phyloP scores from a whole-genome alignment of 495 filamentous ascomycete species.

The Sphaerosporella brunnea region DNA sequence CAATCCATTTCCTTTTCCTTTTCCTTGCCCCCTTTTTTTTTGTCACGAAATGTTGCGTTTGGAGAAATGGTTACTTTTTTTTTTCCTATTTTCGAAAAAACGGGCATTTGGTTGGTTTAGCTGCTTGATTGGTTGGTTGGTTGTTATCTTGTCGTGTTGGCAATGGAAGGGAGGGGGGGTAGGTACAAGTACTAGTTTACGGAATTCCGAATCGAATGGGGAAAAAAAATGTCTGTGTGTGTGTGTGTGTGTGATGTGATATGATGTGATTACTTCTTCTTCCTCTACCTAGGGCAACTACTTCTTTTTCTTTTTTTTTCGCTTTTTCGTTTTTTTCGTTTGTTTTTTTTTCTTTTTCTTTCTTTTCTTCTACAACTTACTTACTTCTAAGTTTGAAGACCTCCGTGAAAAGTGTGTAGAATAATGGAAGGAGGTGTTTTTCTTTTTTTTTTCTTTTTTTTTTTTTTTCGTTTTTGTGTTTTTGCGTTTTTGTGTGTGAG shows the following conservation, averaged over 20 bases:
- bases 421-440: not conserved
- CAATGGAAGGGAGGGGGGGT: too few relatives aligned
- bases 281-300: not conserved
- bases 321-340: not conserved
- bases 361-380: conserved; percentile 15
- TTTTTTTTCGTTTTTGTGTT: too few relatives aligned
- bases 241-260: not conserved
- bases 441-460: conserved; percentile 1
- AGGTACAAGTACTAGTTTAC: too few relatives aligned
- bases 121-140: not conserved
- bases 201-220: too few relatives aligned
- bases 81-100: not conserved
- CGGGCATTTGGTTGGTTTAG: not conserved
- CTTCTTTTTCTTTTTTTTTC: not conserved
- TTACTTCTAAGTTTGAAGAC: conserved; percentile 9
- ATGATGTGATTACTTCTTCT: not conserved
- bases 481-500: not conserved
- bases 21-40: not conserved
- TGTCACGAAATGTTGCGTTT: not conserved
- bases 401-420: conserved; percentile 5
- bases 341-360: conserved; percentile 8
- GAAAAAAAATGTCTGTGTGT: not conserved
- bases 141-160: not conserved
- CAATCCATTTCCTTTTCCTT: conserved; percentile 4
- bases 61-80: not conserved